phyloP scores from a whole-genome alignment of 768 basidiomycete genomes.

The Lactifluus volemus region DNA sequence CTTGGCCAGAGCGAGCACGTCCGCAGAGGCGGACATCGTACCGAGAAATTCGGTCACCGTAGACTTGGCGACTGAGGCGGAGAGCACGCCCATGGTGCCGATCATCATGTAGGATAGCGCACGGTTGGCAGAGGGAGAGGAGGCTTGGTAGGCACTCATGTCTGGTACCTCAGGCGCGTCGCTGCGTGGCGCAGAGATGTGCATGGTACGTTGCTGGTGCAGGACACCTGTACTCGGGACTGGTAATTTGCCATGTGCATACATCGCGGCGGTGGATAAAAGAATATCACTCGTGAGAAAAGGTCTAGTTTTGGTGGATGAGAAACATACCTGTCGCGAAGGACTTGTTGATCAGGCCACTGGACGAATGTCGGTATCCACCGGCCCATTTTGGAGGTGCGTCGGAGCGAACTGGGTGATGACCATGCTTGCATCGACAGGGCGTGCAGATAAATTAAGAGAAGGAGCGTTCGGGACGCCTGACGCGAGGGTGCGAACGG shows the following conservation, averaged over 20 bases:
- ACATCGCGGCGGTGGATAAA: background rate
- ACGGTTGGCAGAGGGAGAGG: constrained; percentile 57
- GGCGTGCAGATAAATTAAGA: constrained; percentile 64
- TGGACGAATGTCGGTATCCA: constrained; percentile 35
- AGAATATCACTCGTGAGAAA: background rate
- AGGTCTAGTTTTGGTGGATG: background rate
- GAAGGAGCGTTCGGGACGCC: constrained; percentile 73
- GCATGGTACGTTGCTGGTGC: constrained; percentile 67
- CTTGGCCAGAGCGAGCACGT: constrained; percentile 96
- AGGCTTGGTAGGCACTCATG: constrained; percentile 71
- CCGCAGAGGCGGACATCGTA: constrained; percentile 95
- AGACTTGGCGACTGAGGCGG: constrained; percentile 91
- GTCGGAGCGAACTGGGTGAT: constrained; percentile 54
- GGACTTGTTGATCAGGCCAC: constrained; percentile 57
- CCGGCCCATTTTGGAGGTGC: constrained; percentile 54
- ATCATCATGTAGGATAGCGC: constrained; percentile 86
- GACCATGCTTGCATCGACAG: constrained; percentile 48
- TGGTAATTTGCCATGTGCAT: constrained; percentile 18
- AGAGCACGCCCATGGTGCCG: constrained; percentile 85
- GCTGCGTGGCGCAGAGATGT: constrained; percentile 60
- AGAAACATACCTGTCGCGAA: constrained; percentile 48
- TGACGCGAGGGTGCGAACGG: constrained; percentile 66
- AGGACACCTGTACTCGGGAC: constrained; percentile 44
- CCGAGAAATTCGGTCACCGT: constrained; percentile 88
- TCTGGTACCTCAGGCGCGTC: constrained; percentile 83